Conservation (phyloP, 164 flowering plant genomes). For the Aristolochia fimbriata region DNA sequence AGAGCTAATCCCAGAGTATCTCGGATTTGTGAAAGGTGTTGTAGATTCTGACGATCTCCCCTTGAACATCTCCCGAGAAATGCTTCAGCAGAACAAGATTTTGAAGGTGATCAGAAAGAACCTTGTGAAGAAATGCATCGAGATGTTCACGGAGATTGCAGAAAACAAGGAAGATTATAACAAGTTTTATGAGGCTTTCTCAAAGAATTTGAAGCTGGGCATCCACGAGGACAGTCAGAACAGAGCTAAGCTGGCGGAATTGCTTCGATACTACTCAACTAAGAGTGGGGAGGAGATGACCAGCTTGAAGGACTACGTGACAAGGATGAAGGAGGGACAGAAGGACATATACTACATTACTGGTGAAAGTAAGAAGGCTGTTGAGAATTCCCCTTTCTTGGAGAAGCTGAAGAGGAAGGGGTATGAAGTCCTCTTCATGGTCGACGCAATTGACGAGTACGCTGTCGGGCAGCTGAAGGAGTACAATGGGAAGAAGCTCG, state of each 20-base stretch:
- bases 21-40: constrained; percentile 49
- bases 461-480: constrained; percentile 57
- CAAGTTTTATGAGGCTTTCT: constrained; percentile 57
- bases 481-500: constrained; percentile 67
- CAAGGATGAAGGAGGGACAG: constrained; percentile 69
- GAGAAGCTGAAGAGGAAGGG: constrained; percentile 59
- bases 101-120: constrained; percentile 63
- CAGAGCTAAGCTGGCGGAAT: constrained; percentile 46
- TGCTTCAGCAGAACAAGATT: constrained; percentile 59
- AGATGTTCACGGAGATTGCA: constrained; percentile 55
- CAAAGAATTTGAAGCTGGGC: constrained; percentile 57
- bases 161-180: constrained; percentile 53
- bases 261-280: constrained; percentile 49
- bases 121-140: constrained; percentile 67
- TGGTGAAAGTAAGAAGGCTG: constrained; percentile 65
- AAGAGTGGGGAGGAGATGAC: constrained; percentile 73
- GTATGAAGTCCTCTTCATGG: constrained; percentile 61
- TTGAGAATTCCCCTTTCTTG: constrained; percentile 65
- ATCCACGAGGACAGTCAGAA: constrained; percentile 59
- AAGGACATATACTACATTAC: constrained; percentile 60
- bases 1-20: constrained; percentile 53
- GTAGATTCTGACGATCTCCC: constrained; percentile 63
- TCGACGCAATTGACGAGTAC: constrained; percentile 68
- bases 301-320: constrained; percentile 63
- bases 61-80: constrained; percentile 54